Percentiles rank a stretch among this genome's conserved stretches.
Conservation (phyloP, 228 moss, liverwort and hornwort genomes). For the Sphagnum fallax region DNA sequence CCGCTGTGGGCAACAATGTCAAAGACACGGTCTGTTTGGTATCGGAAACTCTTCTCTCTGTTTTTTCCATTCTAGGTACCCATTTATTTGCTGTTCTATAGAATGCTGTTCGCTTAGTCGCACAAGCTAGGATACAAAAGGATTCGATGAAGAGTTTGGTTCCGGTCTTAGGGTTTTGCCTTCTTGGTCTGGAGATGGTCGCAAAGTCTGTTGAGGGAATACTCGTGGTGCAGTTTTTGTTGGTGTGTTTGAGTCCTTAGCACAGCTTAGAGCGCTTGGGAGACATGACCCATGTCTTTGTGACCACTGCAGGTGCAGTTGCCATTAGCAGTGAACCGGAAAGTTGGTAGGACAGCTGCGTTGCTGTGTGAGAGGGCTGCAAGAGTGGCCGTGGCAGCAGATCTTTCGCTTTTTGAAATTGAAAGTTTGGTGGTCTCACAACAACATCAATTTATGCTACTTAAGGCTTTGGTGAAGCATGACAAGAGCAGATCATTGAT, state of each 20-base stretch:
- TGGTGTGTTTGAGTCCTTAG: too few relatives aligned
- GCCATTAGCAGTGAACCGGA: slow-evolving; percentile 25
- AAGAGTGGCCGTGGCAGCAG: slow-evolving; percentile 70
- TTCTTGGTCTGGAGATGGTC: too few relatives aligned
- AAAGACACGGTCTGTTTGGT: slow-evolving; percentile 39
- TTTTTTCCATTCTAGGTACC: too few relatives aligned
- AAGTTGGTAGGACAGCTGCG: slow-evolving; percentile 62
- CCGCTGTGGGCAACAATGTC: slow-evolving; percentile 28
- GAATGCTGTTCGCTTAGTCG: too few relatives aligned
- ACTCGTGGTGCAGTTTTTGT: neutral
- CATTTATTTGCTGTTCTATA: too few relatives aligned
- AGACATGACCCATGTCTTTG: neutral
- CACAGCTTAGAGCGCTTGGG: too few relatives aligned
- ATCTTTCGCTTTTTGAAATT: slow-evolving; percentile 62
- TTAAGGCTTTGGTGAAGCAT: slow-evolving; percentile 84
- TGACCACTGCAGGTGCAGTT: slow-evolving; percentile 14
- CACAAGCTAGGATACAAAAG: too few relatives aligned
- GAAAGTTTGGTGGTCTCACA: slow-evolving; percentile 59
- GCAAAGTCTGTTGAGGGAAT: too few relatives aligned
- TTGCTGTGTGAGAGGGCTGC: slow-evolving; percentile 91
- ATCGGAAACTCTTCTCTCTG: too few relatives aligned
- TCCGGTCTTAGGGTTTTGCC: too few relatives aligned
- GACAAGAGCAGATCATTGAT: slow-evolving; percentile 57
- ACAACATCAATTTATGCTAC: slow-evolving; percentile 87
- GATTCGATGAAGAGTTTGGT: too few relatives aligned